Evolutionary conservation across 495 filamentous ascomycete species (phyloP).

Genomic region (Talaromyces adpressus): DNA sequence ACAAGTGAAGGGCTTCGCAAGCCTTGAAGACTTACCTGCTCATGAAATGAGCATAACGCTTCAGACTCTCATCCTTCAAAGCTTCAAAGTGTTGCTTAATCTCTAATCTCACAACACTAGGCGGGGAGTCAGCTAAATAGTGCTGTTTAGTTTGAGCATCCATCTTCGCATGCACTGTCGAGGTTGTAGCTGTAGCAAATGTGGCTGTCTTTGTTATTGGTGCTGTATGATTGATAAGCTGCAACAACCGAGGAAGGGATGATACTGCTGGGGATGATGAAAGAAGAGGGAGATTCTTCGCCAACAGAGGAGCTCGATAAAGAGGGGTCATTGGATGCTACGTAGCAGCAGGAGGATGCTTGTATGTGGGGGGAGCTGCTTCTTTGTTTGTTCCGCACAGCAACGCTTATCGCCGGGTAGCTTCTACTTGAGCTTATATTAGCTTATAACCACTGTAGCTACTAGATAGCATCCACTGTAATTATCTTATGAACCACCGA

Average conservation of each 20-base stretch:
- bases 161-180: slow-evolving; percentile 20
- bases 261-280: not conserved
- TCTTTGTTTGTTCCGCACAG: not conserved
- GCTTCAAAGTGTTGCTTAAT: slow-evolving; percentile 87
- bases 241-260: not conserved
- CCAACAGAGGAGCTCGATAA: not conserved
- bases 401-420: not conserved
- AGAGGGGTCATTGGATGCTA: slow-evolving; percentile 1
- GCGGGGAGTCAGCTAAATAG: slow-evolving; percentile 85
- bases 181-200: slow-evolving; percentile 2
- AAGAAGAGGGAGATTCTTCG: not conserved
- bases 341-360: not conserved
- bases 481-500: not conserved
- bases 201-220: not conserved
- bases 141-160: slow-evolving; percentile 45
- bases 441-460: too few relatives aligned
- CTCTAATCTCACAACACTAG: slow-evolving; percentile 74
- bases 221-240: not conserved
- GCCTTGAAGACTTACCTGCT: slow-evolving; percentile 51
- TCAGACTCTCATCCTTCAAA: slow-evolving; percentile 61
- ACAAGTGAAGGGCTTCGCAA: not conserved
- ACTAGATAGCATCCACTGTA: not conserved
- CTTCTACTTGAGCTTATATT: not conserved
- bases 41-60: slow-evolving; percentile 85
- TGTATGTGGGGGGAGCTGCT: not conserved